A percentile compares a stretch with the other conserved stretches of the same genome.
These are phyloP conservation scores for Fusarium sp. DNA, from an alignment of 2,329 filamentous ascomycete species.

Conservation along the genomic window DNA sequence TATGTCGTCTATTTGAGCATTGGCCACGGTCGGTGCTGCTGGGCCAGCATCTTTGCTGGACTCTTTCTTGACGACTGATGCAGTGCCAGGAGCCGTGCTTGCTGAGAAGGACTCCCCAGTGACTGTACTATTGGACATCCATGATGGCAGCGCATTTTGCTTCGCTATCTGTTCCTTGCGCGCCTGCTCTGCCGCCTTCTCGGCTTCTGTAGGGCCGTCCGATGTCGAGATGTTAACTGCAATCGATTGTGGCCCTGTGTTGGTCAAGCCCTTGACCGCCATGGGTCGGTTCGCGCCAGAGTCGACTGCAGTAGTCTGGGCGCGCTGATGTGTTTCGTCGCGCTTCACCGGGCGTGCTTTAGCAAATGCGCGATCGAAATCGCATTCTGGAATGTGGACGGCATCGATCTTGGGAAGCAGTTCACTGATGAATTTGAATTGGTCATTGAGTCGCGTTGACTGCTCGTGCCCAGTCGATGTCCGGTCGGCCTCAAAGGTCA, in stretches of 20 bases:
- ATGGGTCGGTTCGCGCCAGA: slow-evolving; percentile 65
- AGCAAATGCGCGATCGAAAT: slow-evolving; percentile 74
- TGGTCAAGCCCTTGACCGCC: slow-evolving; percentile 74
- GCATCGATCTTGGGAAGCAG: slow-evolving; percentile 80
- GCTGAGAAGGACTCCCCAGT: slow-evolving; percentile 68
- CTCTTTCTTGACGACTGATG: slow-evolving; percentile 49
- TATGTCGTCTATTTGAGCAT: slow-evolving; percentile 70
- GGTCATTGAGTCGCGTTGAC: slow-evolving; percentile 78
- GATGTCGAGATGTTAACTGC: slow-evolving; percentile 74
- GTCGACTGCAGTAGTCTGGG: slow-evolving; percentile 67
- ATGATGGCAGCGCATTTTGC: slow-evolving; percentile 75
- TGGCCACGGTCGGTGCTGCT: slow-evolving; percentile 57
- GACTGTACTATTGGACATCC: slow-evolving; percentile 77
- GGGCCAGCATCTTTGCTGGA: slow-evolving; percentile 56
- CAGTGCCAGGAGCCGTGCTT: slow-evolving; percentile 27
- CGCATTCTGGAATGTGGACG: slow-evolving; percentile 77
- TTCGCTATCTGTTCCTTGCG: slow-evolving; percentile 71
- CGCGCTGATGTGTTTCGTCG: slow-evolving; percentile 73
- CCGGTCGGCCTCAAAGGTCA: slow-evolving; percentile 73
- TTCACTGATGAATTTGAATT: slow-evolving; percentile 81
- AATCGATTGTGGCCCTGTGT: slow-evolving; percentile 74
- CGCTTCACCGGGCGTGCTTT: slow-evolving; percentile 71
- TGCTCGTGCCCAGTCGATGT: slow-evolving; percentile 77
- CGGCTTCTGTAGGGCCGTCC: slow-evolving; percentile 72
- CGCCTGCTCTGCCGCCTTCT: slow-evolving; percentile 71